Conservation (phyloP, 2,329 filamentous ascomycete species). For the Podosphaera leucotricha region DNA sequence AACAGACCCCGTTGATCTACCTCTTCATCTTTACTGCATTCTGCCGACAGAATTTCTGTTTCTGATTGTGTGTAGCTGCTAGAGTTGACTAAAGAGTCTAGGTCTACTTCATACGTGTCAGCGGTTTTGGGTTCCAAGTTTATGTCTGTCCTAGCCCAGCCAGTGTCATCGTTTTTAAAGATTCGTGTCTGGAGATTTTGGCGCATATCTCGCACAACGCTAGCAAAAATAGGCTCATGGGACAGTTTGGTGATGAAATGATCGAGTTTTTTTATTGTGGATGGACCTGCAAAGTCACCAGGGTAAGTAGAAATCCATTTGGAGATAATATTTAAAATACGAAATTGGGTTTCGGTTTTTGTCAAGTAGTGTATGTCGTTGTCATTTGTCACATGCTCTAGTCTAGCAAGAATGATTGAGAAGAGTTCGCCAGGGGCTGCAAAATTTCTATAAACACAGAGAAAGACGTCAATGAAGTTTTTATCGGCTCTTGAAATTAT, state of each 20-base stretch:
- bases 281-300: constrained; percentile 68
- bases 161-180: constrained; percentile 69
- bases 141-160: constrained; percentile 71
- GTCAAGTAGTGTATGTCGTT: constrained; percentile 45
- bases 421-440: constrained; percentile 60
- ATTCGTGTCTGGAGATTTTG: constrained; percentile 49
- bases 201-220: constrained; percentile 66
- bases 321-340: constrained; percentile 62
- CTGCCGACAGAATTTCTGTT: constrained; percentile 7
- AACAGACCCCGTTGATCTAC: constrained; percentile 8
- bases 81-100: constrained; percentile 7
- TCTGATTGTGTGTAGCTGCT: constrained; percentile 5
- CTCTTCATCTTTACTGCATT: constrained; percentile 6
- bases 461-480: constrained; percentile 72
- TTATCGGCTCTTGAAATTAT: constrained; percentile 69
- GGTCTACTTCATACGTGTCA: constrained; percentile 6
- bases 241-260: constrained; percentile 57
- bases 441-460: constrained; percentile 88
- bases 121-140: constrained; percentile 17
- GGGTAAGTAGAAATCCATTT: constrained; percentile 82
- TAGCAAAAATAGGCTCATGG: constrained; percentile 56
- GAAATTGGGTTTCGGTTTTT: constrained; percentile 58
- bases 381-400: constrained; percentile 47
- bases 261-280: constrained; percentile 46
- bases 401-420: constrained; percentile 49